Percentiles rank a stretch among this genome's conserved stretches.
phyloP scores from a whole-genome alignment of 2,329 filamentous ascomycete species.

The Neofusicoccum cordaticola region DNA sequence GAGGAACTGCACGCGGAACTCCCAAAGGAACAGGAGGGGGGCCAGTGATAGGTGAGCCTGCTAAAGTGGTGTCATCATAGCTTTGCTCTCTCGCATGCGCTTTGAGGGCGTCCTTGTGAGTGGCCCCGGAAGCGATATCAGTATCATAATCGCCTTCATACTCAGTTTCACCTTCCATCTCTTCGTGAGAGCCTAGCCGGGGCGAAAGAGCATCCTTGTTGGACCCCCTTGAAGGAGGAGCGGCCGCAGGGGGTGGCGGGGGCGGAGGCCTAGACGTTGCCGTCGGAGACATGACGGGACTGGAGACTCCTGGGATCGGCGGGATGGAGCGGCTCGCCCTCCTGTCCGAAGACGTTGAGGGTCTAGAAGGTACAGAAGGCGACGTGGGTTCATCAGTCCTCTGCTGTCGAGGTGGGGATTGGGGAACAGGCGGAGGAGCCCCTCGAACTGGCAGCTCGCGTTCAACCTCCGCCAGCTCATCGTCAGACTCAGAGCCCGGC shows the following conservation, averaged over 20 bases:
- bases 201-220: conserved; percentile 31
- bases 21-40: conserved; percentile 30
- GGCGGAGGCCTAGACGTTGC: conserved; percentile 41
- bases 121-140: conserved; percentile 90
- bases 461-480: conserved; percentile 59
- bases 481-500: conserved; percentile 82
- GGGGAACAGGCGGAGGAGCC: conserved; percentile 32
- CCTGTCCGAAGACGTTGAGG: conserved; percentile 30
- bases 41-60: conserved; percentile 44
- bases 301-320: conserved; percentile 54
- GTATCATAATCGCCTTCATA: conserved; percentile 99
- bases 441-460: conserved; percentile 31
- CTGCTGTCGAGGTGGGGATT: conserved; percentile 31
- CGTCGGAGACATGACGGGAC: conserved; percentile 33
- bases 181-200: conserved; percentile 47
- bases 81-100: conserved; percentile 75
- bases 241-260: conserved; percentile 45
- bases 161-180: conserved; percentile 79
- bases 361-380: conserved; percentile 20
- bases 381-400: not conserved
- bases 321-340: conserved; percentile 42
- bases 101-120: conserved; percentile 89
- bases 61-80: conserved; percentile 61
- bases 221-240: conserved; percentile 36
- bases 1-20: conserved; percentile 45